Evolutionary conservation across 2,329 filamentous ascomycete species (phyloP), one percentile per base, ranked within the genome.

Genomic region (Ophiocordyceps camponoti-leonardi): DNA sequence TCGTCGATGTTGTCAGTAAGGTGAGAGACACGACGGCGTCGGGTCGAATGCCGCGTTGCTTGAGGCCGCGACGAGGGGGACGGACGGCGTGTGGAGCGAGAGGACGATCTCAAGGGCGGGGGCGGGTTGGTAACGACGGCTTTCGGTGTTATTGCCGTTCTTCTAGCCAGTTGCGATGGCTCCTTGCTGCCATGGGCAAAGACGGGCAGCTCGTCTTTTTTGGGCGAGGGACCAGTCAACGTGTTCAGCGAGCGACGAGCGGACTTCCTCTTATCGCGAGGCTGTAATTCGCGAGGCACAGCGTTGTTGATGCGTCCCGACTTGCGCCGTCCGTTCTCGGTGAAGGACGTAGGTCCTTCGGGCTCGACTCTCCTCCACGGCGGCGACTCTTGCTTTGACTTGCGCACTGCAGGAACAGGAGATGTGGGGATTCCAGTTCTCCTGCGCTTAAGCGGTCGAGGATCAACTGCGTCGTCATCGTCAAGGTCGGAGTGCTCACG

Each of bases 361-460:
- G 83, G 86, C 48, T 75, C 75, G 50, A 84, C 75, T 56, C 79
- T 85, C 67, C 92, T 96, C 92, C 92, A 98, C 20, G 92, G 92
- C 52, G 92, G 92, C 50, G 90, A 96, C 49, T 73, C 71, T 45
- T 68, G 66, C 46, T 65, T 66, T 0, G 51, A 49, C 48, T 64
- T 80, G 68, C 56, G 62, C 56, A 49, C 68, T 62, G 54, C 47
- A 48, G 35, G n/a, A 8, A 61, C 49, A 1, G 56, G 57, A 31
- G 68, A 67, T 22, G 66, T 72, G 50, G 60, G 58, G 11, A 72
- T 67, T 50, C 66, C 67, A 28, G 75, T 69, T 58, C 78, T 78
- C 50, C 78, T 79, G 58, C 81, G 77, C 62, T 87, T 87, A 16
- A 68, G 61, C 23, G 77, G 76, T 45, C 68, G 70, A 48, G 68